Conservation (phyloP, 192 early-diverging fungal species). For the Pilaira anomala region DNA sequence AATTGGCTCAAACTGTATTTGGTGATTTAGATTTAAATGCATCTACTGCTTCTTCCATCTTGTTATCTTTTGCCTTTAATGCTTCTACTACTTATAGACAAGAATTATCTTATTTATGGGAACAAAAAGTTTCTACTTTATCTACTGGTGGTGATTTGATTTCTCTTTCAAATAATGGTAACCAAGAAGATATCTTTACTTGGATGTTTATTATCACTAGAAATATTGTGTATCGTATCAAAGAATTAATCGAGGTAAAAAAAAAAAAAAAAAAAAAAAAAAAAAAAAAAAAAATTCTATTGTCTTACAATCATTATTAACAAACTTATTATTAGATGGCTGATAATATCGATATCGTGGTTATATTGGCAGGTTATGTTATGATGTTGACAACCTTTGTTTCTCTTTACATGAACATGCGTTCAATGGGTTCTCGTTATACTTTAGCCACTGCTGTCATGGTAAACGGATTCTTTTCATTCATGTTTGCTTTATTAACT, state of each 20-base stretch:
- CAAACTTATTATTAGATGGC: conserved; percentile 52
- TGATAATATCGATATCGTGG: conserved; percentile 71
- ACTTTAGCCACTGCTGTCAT: conserved; percentile 72
- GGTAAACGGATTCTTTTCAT: conserved; percentile 70
- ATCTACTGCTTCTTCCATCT: conserved; percentile 11
- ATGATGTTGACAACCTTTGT: conserved; percentile 81
- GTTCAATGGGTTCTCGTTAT: conserved; percentile 77
- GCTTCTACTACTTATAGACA: conserved; percentile 39
- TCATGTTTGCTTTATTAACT: conserved; percentile 68
- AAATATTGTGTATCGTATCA: conserved; percentile 58
- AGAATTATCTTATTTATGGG: conserved; percentile 47
- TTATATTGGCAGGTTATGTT: conserved; percentile 74
- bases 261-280: neutral
- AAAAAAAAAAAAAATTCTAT: too few relatives aligned
- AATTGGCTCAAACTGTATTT: conserved; percentile 3
- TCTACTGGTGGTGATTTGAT: conserved; percentile 37
- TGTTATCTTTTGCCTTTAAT: conserved; percentile 55
- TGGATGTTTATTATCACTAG: conserved; percentile 51
- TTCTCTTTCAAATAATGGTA: conserved; percentile 31
- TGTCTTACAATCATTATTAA: neutral
- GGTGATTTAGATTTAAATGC: conserved; percentile 14
- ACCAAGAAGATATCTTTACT: conserved; percentile 49
- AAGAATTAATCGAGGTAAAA: conserved; percentile 56
- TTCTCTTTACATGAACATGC: conserved; percentile 81
- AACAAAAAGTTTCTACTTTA: conserved; percentile 48